A percentile compares a stretch with the other conserved stretches of the same genome.
Conservation (phyloP, 1,284 basidiomycete genomes). For the Golubevia sp. region DNA sequence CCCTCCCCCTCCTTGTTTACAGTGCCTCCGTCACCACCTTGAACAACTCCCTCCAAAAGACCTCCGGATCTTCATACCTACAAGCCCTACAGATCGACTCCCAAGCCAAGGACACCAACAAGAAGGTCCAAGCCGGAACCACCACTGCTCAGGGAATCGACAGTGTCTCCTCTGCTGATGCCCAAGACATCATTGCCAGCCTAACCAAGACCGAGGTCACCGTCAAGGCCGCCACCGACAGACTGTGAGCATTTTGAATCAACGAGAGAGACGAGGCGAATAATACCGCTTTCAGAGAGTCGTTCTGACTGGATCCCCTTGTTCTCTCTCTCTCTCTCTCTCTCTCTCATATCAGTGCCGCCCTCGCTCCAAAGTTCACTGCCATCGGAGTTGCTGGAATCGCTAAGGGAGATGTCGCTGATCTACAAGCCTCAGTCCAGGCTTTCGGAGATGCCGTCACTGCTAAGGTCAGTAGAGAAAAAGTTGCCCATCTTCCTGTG, state of each 20-base stretch:
- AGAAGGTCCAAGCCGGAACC: not conserved
- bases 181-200: not conserved
- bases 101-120: not conserved
- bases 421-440: not conserved
- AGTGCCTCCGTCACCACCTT: not conserved
- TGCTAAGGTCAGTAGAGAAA: too few species aligned
- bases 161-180: not conserved
- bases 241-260: not conserved
- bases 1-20: too few species aligned
- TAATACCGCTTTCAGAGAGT: not conserved
- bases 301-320: not conserved
- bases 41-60: not conserved
- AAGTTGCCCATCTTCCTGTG: too few species aligned
- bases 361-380: too few species aligned
- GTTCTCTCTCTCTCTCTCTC: not conserved
- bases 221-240: not conserved
- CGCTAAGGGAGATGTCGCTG: not conserved
- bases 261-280: not conserved
- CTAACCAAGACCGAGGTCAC: not conserved
- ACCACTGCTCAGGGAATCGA: not conserved
- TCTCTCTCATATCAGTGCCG: too few species aligned
- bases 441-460: not conserved
- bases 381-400: not conserved
- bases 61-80: not conserved
- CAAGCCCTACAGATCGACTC: not conserved